Evolutionary conservation across 257 asterid species (phyloP).

Genomic region (Nicotiana tomentosiformis): DNA sequence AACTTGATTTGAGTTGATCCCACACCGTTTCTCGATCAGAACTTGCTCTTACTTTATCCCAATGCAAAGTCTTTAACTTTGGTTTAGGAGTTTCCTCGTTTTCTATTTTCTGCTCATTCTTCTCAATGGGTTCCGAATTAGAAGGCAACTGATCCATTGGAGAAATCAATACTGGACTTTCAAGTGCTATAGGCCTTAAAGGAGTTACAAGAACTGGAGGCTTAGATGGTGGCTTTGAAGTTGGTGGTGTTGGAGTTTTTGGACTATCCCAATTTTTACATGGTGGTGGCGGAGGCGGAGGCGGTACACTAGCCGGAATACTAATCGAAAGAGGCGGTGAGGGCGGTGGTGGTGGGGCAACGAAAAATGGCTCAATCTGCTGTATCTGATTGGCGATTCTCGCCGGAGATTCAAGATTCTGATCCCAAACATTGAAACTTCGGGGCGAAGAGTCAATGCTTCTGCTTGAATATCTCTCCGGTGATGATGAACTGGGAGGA

Average conservation of each 20-base stretch:
- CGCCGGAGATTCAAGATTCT: slow-evolving; percentile 17
- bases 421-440: slow-evolving; percentile 38
- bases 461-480: slow-evolving; percentile 50
- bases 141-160: slow-evolving; percentile 52
- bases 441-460: slow-evolving; percentile 61
- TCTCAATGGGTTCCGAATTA: slow-evolving; percentile 21
- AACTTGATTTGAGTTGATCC: slow-evolving; percentile 93
- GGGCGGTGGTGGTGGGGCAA: slow-evolving; percentile 23
- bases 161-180: slow-evolving; percentile 35
- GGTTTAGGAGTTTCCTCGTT: slow-evolving; percentile 63
- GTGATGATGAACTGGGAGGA: slow-evolving; percentile 68
- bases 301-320: slow-evolving; percentile 16
- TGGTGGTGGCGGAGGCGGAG: slow-evolving; percentile 46
- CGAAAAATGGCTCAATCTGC: slow-evolving; percentile 11
- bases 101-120: slow-evolving; percentile 18
- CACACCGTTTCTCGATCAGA: slow-evolving; percentile 96
- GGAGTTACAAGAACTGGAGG: slow-evolving; percentile 47
- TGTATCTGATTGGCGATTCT: slow-evolving; percentile 17
- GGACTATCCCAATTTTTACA: slow-evolving; percentile 59
- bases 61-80: slow-evolving; percentile 85
- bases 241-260: slow-evolving; percentile 50
- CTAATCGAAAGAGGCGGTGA: slow-evolving; percentile 27
- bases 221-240: slow-evolving; percentile 19
- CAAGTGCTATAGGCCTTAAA: slow-evolving; percentile 40
- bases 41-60: slow-evolving; percentile 97